Evolutionary conservation across 176 grass and related monocot species (phyloP).

Genomic region (Elymus sibiricus): DNA sequence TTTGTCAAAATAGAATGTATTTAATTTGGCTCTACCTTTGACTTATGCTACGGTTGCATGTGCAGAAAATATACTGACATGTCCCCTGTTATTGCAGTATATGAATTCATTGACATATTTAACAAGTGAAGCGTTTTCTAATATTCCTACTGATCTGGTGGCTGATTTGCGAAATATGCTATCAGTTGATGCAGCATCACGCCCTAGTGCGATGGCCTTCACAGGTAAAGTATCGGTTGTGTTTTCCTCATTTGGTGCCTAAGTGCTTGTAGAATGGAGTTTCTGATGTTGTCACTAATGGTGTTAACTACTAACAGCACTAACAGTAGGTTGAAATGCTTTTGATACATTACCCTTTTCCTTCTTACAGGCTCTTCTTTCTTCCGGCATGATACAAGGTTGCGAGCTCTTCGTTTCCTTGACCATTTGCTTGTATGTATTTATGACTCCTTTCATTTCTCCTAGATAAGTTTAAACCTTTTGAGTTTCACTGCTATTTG

Average conservation of each 20-base stretch:
- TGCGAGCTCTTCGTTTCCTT: conserved; percentile 99
- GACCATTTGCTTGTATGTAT: conserved; percentile 96
- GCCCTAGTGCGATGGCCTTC: conserved; percentile 84
- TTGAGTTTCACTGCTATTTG: not conserved
- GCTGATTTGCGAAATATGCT: conserved; percentile 89
- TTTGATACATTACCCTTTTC: conserved; percentile 13
- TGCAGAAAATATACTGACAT: conserved; percentile 15
- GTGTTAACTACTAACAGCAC: not conserved
- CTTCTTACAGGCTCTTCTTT: conserved; percentile 81
- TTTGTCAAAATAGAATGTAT: conserved; percentile 75
- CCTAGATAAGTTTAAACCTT: not conserved
- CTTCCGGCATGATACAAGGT: conserved; percentile 91
- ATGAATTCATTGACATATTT: conserved; percentile 90
- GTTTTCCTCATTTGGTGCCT: not conserved
- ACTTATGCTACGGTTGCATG: conserved; percentile 15
- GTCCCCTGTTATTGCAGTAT: conserved; percentile 51
- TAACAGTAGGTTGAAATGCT: not conserved
- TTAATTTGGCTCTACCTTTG: not conserved
- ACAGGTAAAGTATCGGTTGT: conserved; percentile 53
- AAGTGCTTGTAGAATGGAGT: conserved; percentile 2
- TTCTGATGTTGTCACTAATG: not conserved
- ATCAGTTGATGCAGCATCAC: conserved; percentile 70
- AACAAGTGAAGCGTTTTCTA: conserved; percentile 86
- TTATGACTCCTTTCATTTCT: conserved; percentile 16
- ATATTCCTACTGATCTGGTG: conserved; percentile 72